Evolutionary conservation across 345 rosid genomes (phyloP), one percentile per base, ranked within the genome.

Genomic region (Nephelium lappaceum): DNA sequence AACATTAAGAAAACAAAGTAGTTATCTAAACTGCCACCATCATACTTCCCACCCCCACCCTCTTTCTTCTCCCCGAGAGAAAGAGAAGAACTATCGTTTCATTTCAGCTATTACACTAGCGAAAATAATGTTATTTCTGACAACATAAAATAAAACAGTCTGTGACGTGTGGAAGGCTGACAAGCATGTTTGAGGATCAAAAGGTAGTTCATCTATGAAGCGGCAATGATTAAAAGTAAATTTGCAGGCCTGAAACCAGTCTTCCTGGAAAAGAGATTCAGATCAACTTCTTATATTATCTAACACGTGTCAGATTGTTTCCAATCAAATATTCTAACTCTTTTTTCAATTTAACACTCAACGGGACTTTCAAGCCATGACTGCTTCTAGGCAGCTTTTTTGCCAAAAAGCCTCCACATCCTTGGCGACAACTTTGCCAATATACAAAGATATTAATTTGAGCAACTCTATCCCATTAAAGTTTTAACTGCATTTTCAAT

Each of bases 161-260:
- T 18, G 61, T 15, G 18, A 11, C 19, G 3, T 51, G 57, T 14
- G 18, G 10, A 57, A 57, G 24, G 9, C 9, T 57, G 62, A 57
- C 62, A 2, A 0, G 62, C 8, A 18, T 57, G 1, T 49, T 39
- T 38, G 25, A 67, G 47, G 49, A 38, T 38, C 6, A 1, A 49
- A 66, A 36, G n/a, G 53, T 8, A 68, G 53, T 19, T 67, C 70
- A 42, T 68, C 16, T 68, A 68, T 68, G 21, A 68, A 19, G 71
- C 71, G 41, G 71, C 71, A 68, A 42, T 19, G 2, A 45, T 45
- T 39, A 16, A 11, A 39, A 67, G 25, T 38, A 42, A 3, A 19
- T 16, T 18, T n/a, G 36, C 15, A 10, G 12, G 11, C 4, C 24
- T 36, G 39, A 39, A 67, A 7, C 24, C 47, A 38, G n/a, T 38